Percentiles rank a stretch among this genome's conserved stretches.
phyloP scores from a whole-genome alignment of 1,284 basidiomycete species.

The Leccinum variabile region DNA sequence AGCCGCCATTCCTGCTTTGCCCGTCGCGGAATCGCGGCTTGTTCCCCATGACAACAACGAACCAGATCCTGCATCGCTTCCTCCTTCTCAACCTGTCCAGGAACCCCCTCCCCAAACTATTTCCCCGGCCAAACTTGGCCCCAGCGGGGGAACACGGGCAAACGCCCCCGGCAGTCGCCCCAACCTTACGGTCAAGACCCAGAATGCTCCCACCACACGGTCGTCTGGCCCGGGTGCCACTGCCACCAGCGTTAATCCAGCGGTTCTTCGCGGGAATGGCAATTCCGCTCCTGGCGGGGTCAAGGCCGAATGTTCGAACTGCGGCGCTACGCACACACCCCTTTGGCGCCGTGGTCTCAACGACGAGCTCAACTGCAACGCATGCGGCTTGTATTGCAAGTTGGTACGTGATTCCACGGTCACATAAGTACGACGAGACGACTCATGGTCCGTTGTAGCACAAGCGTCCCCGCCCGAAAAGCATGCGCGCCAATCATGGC shows the following conservation, averaged over 20 bases:
- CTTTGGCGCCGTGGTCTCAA: slow-evolving; percentile 75
- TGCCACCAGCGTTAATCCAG: slow-evolving; percentile 50
- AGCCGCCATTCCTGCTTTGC: too few relatives aligned
- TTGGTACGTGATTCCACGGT: too few relatives aligned
- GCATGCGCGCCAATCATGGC: slow-evolving; percentile 72
- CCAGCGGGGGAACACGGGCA: too few relatives aligned
- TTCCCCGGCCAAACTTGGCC: too few relatives aligned
- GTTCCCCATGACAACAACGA: too few relatives aligned
- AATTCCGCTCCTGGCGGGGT: slow-evolving; percentile 67
- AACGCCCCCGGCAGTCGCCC: slow-evolving; percentile 41
- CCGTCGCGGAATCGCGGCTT: too few relatives aligned
- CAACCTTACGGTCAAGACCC: slow-evolving; percentile 54
- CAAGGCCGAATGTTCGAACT: slow-evolving; percentile 82
- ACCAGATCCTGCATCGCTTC: too few relatives aligned
- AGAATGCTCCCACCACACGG: slow-evolving; percentile 37
- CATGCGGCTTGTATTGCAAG: slow-evolving; percentile 79
- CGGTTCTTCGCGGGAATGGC: slow-evolving; percentile 33
- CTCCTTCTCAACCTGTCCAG: too few relatives aligned
- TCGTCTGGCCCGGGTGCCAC: slow-evolving; percentile 63
- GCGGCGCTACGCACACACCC: slow-evolving; percentile 50
- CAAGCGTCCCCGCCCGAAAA: slow-evolving; percentile 58
- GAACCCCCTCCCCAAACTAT: too few relatives aligned
- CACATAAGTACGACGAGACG: too few relatives aligned
- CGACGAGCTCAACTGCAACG: slow-evolving; percentile 83
- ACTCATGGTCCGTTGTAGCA: too few relatives aligned